Evolutionary conservation across 805 yeast species (phyloP).

Genomic region (Pichia sporocuriosa): DNA sequence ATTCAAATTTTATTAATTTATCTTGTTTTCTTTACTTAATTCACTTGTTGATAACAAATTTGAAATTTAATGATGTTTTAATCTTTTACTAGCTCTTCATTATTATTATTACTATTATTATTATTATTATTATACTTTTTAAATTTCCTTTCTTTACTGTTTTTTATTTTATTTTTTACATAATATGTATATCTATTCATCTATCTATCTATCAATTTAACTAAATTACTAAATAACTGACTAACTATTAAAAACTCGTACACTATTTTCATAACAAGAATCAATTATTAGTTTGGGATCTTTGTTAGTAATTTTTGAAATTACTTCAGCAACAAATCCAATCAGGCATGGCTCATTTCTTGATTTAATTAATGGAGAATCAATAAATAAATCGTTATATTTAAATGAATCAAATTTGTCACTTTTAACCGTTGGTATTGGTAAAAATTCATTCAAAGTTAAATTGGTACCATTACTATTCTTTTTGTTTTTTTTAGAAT

Average conservation of each 20-base stretch:
- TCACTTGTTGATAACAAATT: slow-evolving; percentile 5
- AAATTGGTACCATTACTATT: slow-evolving; percentile 13
- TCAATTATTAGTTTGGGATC: slow-evolving; percentile 40
- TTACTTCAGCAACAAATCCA: slow-evolving; percentile 68
- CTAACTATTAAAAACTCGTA: slow-evolving; percentile 35
- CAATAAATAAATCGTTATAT: slow-evolving; percentile 24
- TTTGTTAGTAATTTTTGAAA: slow-evolving; percentile 43
- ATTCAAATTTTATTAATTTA: not conserved
- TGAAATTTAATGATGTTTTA: slow-evolving; percentile 1
- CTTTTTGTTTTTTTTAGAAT: slow-evolving; percentile 14
- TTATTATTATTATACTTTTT: too few relatives aligned
- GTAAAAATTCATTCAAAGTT: slow-evolving; percentile 44
- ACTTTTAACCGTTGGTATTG: slow-evolving; percentile 59
- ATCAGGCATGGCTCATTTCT: slow-evolving; percentile 91
- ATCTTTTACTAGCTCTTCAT: not conserved
- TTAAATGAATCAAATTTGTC: slow-evolving; percentile 36
- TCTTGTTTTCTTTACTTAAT: not conserved
- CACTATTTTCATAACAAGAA: slow-evolving; percentile 46
- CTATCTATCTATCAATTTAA: not conserved
- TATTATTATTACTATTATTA: too few relatives aligned
- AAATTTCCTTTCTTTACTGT: not conserved
- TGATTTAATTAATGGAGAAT: slow-evolving; percentile 57
- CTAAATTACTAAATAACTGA: not conserved
- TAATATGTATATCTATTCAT: not conserved
- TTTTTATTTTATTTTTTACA: slow-evolving; percentile 1